Evolutionary conservation across 192 early-diverging fungal genomes (phyloP).

Genomic region (Backusella morwellensis): DNA sequence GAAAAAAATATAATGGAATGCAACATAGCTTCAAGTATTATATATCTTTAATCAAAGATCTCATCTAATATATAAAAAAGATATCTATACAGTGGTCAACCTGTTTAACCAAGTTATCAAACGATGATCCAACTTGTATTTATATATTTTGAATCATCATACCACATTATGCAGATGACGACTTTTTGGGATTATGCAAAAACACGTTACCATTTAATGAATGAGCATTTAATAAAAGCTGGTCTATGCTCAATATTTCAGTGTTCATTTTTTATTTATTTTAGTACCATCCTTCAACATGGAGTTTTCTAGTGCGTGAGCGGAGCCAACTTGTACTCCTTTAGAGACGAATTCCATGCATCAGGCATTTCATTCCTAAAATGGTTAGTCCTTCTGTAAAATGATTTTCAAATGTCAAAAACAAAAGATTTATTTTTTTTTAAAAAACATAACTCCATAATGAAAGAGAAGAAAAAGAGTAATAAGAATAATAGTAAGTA

Average conservation of each 20-base stretch:
- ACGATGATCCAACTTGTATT: neutral
- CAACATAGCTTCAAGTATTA: too few species aligned
- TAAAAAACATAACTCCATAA: neutral
- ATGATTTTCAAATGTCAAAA: slow-evolving; percentile 4
- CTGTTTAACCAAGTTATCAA: neutral
- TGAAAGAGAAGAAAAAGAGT: neutral
- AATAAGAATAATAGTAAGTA: neutral
- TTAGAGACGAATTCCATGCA: neutral
- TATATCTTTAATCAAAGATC: neutral
- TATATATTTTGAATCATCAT: neutral
- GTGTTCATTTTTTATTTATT: neutral
- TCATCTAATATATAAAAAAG: neutral
- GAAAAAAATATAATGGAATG: neutral
- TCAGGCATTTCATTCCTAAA: neutral
- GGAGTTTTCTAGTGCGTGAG: neutral
- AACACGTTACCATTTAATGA: neutral
- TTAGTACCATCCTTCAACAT: neutral
- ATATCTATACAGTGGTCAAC: neutral
- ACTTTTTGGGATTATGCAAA: neutral
- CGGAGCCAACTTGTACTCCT: neutral
- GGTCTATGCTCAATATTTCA: neutral
- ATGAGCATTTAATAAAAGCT: neutral
- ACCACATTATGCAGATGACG: neutral
- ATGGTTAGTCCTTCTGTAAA: neutral
- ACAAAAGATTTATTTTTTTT: neutral